Percentiles rank a stretch among this genome's conserved stretches.
Conservation (phyloP, 2,329 filamentous ascomycete species). For the Periconia digitata region DNA sequence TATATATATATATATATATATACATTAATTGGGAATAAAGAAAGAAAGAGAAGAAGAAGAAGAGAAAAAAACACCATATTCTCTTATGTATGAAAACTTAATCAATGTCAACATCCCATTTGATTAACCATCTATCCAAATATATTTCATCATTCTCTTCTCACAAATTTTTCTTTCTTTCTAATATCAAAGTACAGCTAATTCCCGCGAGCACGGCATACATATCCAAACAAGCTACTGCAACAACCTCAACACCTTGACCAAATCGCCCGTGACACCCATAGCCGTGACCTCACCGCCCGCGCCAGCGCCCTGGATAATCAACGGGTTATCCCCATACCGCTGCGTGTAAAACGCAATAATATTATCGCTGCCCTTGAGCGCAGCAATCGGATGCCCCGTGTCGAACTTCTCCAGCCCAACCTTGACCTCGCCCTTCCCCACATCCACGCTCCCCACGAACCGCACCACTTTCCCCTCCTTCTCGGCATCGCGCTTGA, state of each 20-base stretch:
- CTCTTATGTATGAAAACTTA: no score
- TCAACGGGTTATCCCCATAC: conserved; percentile 87
- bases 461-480: conserved; percentile 92
- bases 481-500: conserved; percentile 81
- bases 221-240: no score
- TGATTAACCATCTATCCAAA: no score
- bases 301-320: conserved; percentile 91
- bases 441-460: conserved; percentile 88
- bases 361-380: conserved; percentile 98
- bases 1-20: no score
- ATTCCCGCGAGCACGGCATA: no score
- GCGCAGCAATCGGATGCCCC: conserved; percentile 85
- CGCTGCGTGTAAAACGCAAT: conserved; percentile 98
- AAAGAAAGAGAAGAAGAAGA: no score
- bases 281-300: conserved; percentile 96
- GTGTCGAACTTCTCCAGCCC: conserved; percentile 82
- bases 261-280: conserved; percentile 90
- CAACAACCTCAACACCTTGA: conserved; percentile 82
- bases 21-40: no score
- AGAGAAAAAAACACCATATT: no score
- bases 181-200: no score
- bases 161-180: no score
- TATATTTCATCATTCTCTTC: no score
- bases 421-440: conserved; percentile 81
- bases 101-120: no score